Evolutionary conservation across 306 rosid genomes (phyloP).

Genomic region (Alnus rubra): DNA sequence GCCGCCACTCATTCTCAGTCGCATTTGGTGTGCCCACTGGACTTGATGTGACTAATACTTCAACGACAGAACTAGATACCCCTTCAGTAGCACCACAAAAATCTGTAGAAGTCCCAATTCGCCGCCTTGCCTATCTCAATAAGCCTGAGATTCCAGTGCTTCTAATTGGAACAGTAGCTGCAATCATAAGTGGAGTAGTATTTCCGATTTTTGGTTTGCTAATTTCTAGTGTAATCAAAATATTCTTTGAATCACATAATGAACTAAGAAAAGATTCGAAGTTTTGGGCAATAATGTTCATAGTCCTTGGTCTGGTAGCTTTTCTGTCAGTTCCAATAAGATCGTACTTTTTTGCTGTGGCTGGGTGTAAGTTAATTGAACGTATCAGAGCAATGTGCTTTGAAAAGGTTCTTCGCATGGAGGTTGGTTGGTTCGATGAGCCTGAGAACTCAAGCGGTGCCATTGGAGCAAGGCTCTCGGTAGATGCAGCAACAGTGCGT

Average conservation of each 20-base stretch:
- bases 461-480: constrained; percentile 80
- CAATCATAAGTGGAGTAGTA: constrained; percentile 54
- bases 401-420: constrained; percentile 74
- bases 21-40: constrained; percentile 74
- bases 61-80: constrained; percentile 24
- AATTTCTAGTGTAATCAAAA: constrained; percentile 60
- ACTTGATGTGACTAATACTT: constrained; percentile 41
- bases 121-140: constrained; percentile 81
- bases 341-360: constrained; percentile 65
- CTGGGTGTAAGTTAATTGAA: constrained; percentile 75
- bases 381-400: constrained; percentile 72
- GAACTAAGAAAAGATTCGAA: constrained; percentile 60
- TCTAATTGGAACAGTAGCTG: constrained; percentile 60
- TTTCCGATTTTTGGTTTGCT: constrained; percentile 66
- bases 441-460: constrained; percentile 77
- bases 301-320: constrained; percentile 58
- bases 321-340: constrained; percentile 47
- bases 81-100: constrained; percentile 22
- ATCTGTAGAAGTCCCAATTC: constrained; percentile 48
- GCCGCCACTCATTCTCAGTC: constrained; percentile 71
- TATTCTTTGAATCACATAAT: constrained; percentile 56
- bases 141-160: constrained; percentile 87
- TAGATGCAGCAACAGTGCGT: constrained; percentile 80
- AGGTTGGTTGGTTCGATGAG: constrained; percentile 88
- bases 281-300: constrained; percentile 72